phyloP scores from a whole-genome alignment of 75 land plant genomes.

The Larix kaempferi region DNA sequence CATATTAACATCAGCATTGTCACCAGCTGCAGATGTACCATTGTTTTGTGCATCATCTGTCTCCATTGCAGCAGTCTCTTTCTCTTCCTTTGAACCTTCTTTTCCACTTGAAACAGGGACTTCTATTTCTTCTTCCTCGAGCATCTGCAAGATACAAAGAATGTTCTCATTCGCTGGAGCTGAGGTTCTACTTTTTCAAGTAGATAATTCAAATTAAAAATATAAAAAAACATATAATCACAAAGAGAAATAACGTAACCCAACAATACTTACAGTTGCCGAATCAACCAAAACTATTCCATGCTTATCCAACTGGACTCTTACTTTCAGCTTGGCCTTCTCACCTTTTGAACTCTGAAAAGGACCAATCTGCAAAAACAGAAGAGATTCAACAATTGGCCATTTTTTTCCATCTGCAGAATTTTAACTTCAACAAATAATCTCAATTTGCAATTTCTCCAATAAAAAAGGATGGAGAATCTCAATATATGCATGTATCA shows the following conservation, averaged over 20 bases:
- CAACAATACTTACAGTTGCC: conserved; percentile 61
- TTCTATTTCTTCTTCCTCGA: conserved; percentile 86
- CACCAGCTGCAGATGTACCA: conserved; percentile 14
- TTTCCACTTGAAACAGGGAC: conserved; percentile 46
- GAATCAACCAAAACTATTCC: conserved; percentile 69
- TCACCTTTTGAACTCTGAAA: conserved; percentile 61
- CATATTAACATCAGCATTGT: conserved; percentile 51
- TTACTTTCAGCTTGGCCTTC: conserved; percentile 69
- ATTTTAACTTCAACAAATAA: too few species aligned
- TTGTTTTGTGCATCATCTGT: conserved; percentile 46
- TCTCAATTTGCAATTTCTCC: too few species aligned
- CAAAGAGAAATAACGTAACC: not conserved
- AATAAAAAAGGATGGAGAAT: too few species aligned
- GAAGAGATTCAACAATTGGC: too few species aligned
- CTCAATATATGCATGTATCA: too few species aligned
- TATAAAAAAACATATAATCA: not conserved
- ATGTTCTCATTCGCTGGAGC: not conserved
- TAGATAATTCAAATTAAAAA: not conserved
- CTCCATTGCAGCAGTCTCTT: conserved; percentile 55
- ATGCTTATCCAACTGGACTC: conserved; percentile 70
- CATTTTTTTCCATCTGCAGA: too few species aligned
- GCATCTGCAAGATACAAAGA: conserved; percentile 36
- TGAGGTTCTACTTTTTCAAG: not conserved
- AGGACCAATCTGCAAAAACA: conserved; percentile 68
- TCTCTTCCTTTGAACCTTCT: conserved; percentile 31